Evolutionary conservation across 1,284 basidiomycete species (phyloP), one percentile per base, ranked within the genome.

Genomic region (Termitomyces sp.): DNA sequence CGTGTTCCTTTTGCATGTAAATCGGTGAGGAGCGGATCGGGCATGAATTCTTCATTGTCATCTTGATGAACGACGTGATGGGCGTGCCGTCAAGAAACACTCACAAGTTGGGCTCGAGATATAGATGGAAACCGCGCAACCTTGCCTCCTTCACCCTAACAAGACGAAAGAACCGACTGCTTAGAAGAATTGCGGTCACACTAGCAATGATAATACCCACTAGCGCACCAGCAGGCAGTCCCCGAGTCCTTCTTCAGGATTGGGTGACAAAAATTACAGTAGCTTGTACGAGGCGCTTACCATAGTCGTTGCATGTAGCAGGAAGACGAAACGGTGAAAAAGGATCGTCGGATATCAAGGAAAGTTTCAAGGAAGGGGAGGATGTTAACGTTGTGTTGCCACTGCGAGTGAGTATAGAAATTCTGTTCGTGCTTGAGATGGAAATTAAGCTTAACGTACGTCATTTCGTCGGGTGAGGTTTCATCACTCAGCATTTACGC

Each of bases 21-120:
- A 45, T 61, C 58, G 38, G 60, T 61, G 34, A 61, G 54, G 52
- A 61, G 59, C 44, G 60, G 60, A 50, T 59, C 55, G 13, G 56
- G 50, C 13, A 50, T 24, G 21, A 36, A 53, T 30, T 28, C 36
- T 31, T 26, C 28, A 30, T 53, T 55, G 42, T 58, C 53, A 30
- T 36, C 59, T 24, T 61, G 24, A 26, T 24, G 41, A 15, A 41
- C 13, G 24, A 15, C 15, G 4, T 24, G 24, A 15, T 43, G 6
- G 13, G 24, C 24, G 7, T 43, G 13, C 41, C 28, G 24, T n/a
- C 1, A 5, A 28, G 3, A 26, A 19, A 28, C 13, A 43, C 41
- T 43, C 24, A 43, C 41, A 43, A 28, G 24, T 43, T 12, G 24
- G 41, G 41, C 41, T 28, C 9, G 24, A 43, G 41, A 28, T 15